A percentile compares a stretch with the other conserved stretches of the same genome.
Evolutionary conservation across 106 monocot genomes (phyloP).

Genomic region (Narthecium ossifragum): DNA sequence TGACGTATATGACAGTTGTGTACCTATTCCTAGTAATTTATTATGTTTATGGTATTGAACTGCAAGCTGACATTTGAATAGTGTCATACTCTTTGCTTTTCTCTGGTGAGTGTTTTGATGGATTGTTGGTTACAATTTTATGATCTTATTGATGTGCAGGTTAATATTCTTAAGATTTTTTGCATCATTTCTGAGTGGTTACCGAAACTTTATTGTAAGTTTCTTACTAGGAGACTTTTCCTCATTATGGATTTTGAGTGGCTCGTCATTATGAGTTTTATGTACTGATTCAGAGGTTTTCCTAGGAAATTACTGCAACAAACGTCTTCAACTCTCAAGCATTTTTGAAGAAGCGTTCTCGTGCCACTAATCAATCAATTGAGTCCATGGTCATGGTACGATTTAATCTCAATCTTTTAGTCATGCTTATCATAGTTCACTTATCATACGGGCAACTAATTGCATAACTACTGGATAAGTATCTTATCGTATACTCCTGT

Average conservation of each 20-base stretch:
- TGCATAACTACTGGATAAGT: too few species aligned
- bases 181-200: slow-evolving; percentile 84
- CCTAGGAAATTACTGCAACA: slow-evolving; percentile 61
- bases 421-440: too few species aligned
- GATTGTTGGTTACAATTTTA: too few species aligned
- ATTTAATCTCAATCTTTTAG: not conserved
- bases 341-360: slow-evolving; percentile 95
- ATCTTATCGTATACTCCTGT: too few species aligned
- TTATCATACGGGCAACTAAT: too few species aligned
- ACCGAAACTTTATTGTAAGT: slow-evolving; percentile 98
- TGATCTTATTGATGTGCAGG: slow-evolving; percentile 44
- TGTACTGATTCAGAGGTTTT: not conserved
- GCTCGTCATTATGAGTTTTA: too few species aligned
- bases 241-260: not conserved
- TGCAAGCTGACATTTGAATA: too few species aligned
- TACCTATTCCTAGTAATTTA: too few species aligned
- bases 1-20: too few species aligned
- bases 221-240: not conserved
- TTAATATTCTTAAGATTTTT: slow-evolving; percentile 91
- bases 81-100: too few species aligned
- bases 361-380: slow-evolving; percentile 69
- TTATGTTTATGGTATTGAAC: too few species aligned
- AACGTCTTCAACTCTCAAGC: slow-evolving; percentile 89
- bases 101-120: too few species aligned
- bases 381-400: slow-evolving; percentile 88